Evolutionary conservation across 352 stramenopile species (phyloP).

Genomic region (Aphanomyces astaci): DNA sequence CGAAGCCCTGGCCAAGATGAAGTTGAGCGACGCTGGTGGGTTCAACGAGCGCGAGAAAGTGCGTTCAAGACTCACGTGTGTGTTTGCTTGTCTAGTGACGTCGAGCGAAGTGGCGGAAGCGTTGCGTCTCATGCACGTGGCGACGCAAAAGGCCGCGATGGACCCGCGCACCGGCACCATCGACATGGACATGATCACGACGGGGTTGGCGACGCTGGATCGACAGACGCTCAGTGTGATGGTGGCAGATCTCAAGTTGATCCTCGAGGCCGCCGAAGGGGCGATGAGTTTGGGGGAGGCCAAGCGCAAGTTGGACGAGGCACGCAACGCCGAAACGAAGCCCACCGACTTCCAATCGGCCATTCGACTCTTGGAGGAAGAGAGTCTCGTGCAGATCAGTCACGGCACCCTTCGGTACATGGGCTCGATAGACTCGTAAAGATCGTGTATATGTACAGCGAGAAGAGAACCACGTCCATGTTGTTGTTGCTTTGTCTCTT

Average conservation of each 20-base stretch:
- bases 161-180: conserved; percentile 98
- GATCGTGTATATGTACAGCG: too few relatives aligned
- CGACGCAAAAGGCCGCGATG: conserved; percentile 95
- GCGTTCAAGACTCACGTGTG: too few relatives aligned
- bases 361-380: conserved; percentile 84
- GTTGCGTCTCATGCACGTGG: conserved; percentile 95
- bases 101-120: conserved; percentile 91
- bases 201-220: conserved; percentile 85
- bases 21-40: conserved; percentile 53
- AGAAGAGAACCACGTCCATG: too few relatives aligned
- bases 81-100: conserved; percentile 37
- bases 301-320: conserved; percentile 77
- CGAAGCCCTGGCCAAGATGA: conserved; percentile 94
- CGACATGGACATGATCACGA: conserved; percentile 99
- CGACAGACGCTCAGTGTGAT: conserved; percentile 66
- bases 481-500: too few relatives aligned
- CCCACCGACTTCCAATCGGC: conserved; percentile 84
- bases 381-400: conserved; percentile 89
- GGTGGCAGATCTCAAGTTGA: conserved; percentile 45
- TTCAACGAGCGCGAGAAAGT: not conserved
- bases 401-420: conserved; percentile 72
- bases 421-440: too few relatives aligned
- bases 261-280: conserved; percentile 47
- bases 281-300: conserved; percentile 83
- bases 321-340: conserved; percentile 67